Percentiles rank a stretch among this genome's conserved stretches.
These are phyloP conservation scores for Blastobotrys ciferrii DNA, from an alignment of 1,139 yeast genomes.

Conservation along the genomic window DNA sequence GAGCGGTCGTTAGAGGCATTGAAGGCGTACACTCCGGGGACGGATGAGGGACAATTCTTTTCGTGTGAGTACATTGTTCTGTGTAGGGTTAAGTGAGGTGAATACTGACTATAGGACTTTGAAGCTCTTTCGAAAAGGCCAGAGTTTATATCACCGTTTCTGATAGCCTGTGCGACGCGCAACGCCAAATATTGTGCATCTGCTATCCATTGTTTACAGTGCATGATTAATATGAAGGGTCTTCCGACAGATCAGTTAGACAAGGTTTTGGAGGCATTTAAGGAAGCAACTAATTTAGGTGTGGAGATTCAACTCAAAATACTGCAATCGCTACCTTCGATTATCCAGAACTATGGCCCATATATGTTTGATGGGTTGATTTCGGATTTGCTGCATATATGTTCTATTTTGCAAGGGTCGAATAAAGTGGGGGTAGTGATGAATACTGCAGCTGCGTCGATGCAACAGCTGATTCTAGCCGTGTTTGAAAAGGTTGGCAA, in stretches of 20 bases:
- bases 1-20: conserved; percentile 57
- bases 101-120: not conserved
- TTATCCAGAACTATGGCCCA: conserved; percentile 61
- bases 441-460: conserved; percentile 92
- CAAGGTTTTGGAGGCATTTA: conserved; percentile 60
- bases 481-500: conserved; percentile 64
- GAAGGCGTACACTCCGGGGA: conserved; percentile 36
- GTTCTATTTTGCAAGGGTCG: conserved; percentile 66
- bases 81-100: not conserved
- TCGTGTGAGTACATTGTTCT: conserved; percentile 27
- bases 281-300: conserved; percentile 73
- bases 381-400: conserved; percentile 60
- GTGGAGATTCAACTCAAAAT: conserved; percentile 82
- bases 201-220: conserved; percentile 68
- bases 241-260: conserved; percentile 54
- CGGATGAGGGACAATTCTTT: conserved; percentile 33
- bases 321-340: conserved; percentile 77
- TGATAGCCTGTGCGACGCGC: conserved; percentile 69
- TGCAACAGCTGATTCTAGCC: conserved; percentile 76
- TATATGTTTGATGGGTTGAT: conserved; percentile 57
- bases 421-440: conserved; percentile 73
- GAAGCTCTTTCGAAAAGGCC: conserved; percentile 43
- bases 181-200: conserved; percentile 71
- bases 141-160: conserved; percentile 64
- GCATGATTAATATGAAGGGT: conserved; percentile 50